These are phyloP conservation scores for Solanum sejunctum DNA, from an alignment of 257 asterid genomes.

Conservation along the genomic window DNA sequence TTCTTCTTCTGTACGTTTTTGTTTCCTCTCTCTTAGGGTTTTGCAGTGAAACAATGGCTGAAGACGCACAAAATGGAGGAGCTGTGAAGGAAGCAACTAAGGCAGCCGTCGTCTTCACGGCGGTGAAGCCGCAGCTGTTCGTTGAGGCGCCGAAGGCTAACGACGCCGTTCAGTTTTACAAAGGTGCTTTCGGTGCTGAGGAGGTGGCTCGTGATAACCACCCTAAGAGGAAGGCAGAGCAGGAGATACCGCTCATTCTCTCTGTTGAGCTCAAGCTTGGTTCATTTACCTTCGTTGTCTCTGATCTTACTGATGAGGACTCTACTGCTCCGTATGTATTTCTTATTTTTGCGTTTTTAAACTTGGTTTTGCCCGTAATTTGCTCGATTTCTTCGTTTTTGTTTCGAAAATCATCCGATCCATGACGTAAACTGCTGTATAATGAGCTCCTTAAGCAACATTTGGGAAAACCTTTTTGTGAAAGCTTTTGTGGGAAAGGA, in stretches of 20 bases:
- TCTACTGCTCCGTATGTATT: slow-evolving; percentile 31
- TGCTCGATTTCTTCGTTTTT: not conserved
- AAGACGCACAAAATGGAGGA: slow-evolving; percentile 21
- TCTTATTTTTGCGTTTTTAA: not conserved
- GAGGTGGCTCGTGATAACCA: slow-evolving; percentile 55
- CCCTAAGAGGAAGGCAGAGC: slow-evolving; percentile 83
- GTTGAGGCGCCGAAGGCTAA: slow-evolving; percentile 55
- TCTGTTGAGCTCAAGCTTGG: slow-evolving; percentile 71
- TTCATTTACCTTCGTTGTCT: slow-evolving; percentile 32
- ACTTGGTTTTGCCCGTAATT: not conserved
- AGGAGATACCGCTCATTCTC: slow-evolving; percentile 55
- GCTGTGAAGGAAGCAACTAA: slow-evolving; percentile 18
- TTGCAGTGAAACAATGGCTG: slow-evolving; percentile 16
- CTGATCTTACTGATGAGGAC: slow-evolving; percentile 50
- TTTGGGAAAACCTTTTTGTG: not conserved
- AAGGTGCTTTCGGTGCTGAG: slow-evolving; percentile 83
- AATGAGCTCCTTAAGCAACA: not conserved
- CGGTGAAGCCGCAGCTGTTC: slow-evolving; percentile 55
- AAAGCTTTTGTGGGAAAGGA: not conserved
- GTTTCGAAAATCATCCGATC: not conserved
- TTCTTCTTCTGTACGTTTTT: not conserved
- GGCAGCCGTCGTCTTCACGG: slow-evolving; percentile 26
- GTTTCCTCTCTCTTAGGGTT: not conserved
- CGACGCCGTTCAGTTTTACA: slow-evolving; percentile 75
- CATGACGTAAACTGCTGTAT: not conserved